Percentiles rank a stretch among this genome's conserved stretches.
Conservation (phyloP, 805 yeast species). For the Isabelozyma gotoi region DNA sequence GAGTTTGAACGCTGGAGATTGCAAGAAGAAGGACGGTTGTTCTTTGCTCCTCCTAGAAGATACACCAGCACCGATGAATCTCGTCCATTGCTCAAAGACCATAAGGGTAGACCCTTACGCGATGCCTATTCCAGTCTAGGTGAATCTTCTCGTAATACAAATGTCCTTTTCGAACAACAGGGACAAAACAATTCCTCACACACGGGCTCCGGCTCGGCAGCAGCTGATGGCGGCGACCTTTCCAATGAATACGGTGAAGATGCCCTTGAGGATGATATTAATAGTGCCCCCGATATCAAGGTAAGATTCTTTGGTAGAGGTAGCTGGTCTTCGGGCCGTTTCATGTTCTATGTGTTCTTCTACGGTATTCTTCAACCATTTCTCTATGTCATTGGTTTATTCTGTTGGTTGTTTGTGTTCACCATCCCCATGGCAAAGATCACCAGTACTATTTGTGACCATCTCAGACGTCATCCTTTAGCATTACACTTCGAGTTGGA, state of each 20-base stretch:
- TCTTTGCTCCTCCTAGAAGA: slow-evolving; percentile 69
- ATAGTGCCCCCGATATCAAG: slow-evolving; percentile 30
- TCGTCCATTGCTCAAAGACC: slow-evolving; percentile 41
- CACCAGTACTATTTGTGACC: slow-evolving; percentile 63
- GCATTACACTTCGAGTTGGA: slow-evolving; percentile 76
- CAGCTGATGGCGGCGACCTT: slow-evolving; percentile 5
- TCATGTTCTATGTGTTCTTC: slow-evolving; percentile 69
- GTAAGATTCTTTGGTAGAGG: slow-evolving; percentile 86
- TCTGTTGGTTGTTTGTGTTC: slow-evolving; percentile 82
- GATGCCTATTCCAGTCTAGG: slow-evolving; percentile 36
- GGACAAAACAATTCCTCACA: neutral
- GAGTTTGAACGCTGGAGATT: slow-evolving; percentile 90
- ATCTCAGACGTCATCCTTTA: slow-evolving; percentile 85
- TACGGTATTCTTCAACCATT: slow-evolving; percentile 73
- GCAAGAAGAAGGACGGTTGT: slow-evolving; percentile 71
- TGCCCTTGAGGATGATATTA: slow-evolving; percentile 10
- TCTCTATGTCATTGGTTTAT: slow-evolving; percentile 48
- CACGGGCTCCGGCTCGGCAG: neutral
- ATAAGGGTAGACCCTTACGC: slow-evolving; percentile 38
- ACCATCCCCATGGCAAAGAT: slow-evolving; percentile 94
- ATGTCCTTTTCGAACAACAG: slow-evolving; percentile 1
- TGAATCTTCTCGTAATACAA: slow-evolving; percentile 8
- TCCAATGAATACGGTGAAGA: slow-evolving; percentile 14
- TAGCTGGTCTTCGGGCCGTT: slow-evolving; percentile 81
- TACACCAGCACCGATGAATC: slow-evolving; percentile 32